phyloP scores from a whole-genome alignment of 2,329 filamentous ascomycete species.

The Bipolaris zeicola region DNA sequence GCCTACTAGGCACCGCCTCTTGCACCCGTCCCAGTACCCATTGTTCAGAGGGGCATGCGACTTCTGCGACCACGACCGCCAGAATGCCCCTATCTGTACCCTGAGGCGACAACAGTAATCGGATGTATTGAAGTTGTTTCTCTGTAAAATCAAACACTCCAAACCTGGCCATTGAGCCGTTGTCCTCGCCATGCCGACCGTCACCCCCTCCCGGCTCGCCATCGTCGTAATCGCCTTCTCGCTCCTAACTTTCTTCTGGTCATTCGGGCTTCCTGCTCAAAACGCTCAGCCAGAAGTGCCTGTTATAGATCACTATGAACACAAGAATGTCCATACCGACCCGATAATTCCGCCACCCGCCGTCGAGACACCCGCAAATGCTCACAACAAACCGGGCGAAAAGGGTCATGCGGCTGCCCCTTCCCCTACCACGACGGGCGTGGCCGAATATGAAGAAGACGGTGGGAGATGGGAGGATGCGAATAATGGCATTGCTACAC shows the following conservation, averaged over 20 bases:
- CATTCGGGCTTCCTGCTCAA: constrained; percentile 33
- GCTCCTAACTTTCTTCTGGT: constrained; percentile 42
- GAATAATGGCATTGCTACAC: constrained; percentile 8
- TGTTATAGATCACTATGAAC: constrained; percentile 31
- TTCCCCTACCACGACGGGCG: constrained; percentile 12
- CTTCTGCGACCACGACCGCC: neutral
- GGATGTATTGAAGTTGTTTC: constrained; percentile 1
- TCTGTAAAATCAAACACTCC: neutral
- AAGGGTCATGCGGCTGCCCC: constrained; percentile 3
- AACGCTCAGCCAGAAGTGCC: constrained; percentile 26
- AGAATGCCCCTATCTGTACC: constrained; percentile 3
- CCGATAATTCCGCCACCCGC: constrained; percentile 29
- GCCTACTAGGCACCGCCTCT: constrained; percentile 11
- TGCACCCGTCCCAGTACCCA: neutral
- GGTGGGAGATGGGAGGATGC: constrained; percentile 29
- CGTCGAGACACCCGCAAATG: constrained; percentile 15
- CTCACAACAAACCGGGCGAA: constrained; percentile 2
- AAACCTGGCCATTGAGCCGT: neutral
- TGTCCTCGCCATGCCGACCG: constrained; percentile 33
- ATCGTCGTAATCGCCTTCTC: constrained; percentile 33
- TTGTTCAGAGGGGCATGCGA: constrained; percentile 13
- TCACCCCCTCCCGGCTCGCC: constrained; percentile 43
- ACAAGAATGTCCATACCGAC: constrained; percentile 27
- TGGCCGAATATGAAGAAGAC: constrained; percentile 24
- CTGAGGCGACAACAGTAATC: neutral